Percentiles rank a stretch among this genome's conserved stretches.
Conservation (phyloP, 2,329 filamentous ascomycete genomes). For the Pseudomassariella vexata region DNA sequence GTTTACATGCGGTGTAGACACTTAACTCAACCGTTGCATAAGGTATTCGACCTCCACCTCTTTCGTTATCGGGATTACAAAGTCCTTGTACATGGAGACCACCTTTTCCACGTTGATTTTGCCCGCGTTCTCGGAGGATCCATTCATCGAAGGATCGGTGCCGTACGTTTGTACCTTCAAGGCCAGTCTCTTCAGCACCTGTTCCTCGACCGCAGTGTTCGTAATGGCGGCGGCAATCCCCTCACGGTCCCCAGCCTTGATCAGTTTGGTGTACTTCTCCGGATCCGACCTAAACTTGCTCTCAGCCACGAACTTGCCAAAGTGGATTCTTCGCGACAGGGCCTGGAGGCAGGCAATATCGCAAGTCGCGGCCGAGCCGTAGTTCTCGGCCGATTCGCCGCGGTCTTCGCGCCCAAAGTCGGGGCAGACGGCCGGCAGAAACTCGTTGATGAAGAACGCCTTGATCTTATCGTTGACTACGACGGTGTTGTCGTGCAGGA, state of each 20-base stretch:
- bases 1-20: too few species aligned
- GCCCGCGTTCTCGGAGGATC: conserved; percentile 46
- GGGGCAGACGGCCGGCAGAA: conserved; percentile 80
- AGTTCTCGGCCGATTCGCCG: conserved; percentile 87
- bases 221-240: conserved; percentile 90
- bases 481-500: conserved; percentile 83
- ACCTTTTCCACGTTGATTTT: conserved; percentile 95
- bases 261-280: conserved; percentile 74
- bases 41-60: conserved; percentile 97
- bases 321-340: conserved; percentile 85
- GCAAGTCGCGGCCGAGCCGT: conserved; percentile 84
- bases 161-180: conserved; percentile 93
- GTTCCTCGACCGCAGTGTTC: conserved; percentile 79
- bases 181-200: conserved; percentile 79
- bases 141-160: conserved; percentile 68
- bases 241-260: conserved; percentile 70
- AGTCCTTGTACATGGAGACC: conserved; percentile 83
- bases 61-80: conserved; percentile 96
- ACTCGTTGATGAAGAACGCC: conserved; percentile 72
- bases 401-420: conserved; percentile 72
- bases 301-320: conserved; percentile 97
- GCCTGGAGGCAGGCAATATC: conserved; percentile 90
- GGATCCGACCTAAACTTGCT: conserved; percentile 84
- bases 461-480: conserved; percentile 89
- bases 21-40: too few species aligned